These are phyloP conservation scores for Cucurbita maxima DNA, from an alignment of 306 rosid species.

Conservation along the genomic window DNA sequence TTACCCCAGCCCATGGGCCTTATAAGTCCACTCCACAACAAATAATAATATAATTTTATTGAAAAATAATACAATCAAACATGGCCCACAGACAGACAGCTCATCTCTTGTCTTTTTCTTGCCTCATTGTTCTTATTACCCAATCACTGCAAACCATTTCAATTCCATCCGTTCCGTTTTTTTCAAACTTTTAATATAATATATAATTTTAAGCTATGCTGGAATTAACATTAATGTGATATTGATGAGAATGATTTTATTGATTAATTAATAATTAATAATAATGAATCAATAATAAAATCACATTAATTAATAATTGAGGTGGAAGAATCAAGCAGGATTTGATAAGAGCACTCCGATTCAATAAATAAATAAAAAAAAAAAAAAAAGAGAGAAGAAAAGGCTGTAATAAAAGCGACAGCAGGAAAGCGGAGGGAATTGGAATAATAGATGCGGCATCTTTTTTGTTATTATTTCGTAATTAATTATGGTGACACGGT, in stretches of 20 bases:
- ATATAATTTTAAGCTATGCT: too few species aligned
- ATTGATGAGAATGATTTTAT: too few species aligned
- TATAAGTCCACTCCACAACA: too few species aligned
- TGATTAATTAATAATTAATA: too few species aligned
- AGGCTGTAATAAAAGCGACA: conserved; percentile 9
- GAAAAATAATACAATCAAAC: background rate
- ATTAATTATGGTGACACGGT: background rate
- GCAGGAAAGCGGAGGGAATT: background rate
- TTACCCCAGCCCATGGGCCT: too few species aligned
- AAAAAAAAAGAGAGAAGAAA: background rate
- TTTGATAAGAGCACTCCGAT: background rate
- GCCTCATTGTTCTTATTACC: background rate
- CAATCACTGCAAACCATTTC: background rate
- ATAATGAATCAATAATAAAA: too few species aligned
- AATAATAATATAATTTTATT: too few species aligned
- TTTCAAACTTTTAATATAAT: background rate
- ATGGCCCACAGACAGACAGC: conserved; percentile 3
- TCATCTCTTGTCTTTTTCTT: background rate
- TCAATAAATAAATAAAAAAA: background rate
- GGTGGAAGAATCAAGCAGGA: too few species aligned
- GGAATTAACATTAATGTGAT: too few species aligned
- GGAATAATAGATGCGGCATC: conserved; percentile 4
- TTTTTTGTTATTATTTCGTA: background rate
- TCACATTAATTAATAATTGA: too few species aligned
- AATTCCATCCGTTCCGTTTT: background rate